Evolutionary conservation across 257 asterid species (phyloP).

Genomic region (Capsicum chinense): DNA sequence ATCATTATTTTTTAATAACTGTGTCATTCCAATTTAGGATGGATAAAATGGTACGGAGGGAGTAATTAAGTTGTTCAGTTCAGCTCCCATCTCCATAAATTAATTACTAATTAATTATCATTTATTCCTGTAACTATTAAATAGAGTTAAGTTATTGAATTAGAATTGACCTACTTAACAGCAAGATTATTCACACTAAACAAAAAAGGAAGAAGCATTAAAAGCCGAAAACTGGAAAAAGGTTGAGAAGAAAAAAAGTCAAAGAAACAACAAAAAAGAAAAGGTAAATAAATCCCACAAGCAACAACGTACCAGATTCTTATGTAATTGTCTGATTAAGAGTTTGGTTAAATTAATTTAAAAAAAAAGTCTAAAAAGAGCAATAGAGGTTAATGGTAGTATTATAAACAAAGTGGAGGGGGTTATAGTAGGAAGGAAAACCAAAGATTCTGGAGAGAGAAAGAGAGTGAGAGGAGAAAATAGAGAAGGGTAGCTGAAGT

Average conservation of each 20-base stretch:
- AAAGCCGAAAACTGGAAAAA: neutral
- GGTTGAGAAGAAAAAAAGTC: neutral
- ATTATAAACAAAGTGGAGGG: neutral
- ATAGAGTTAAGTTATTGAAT: constrained; percentile 33
- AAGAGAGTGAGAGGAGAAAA: neutral
- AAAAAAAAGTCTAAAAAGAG: constrained; percentile 6
- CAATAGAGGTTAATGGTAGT: constrained; percentile 23
- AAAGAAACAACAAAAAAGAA: constrained; percentile 27
- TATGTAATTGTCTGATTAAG: neutral
- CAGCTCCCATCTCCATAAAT: constrained; percentile 28
- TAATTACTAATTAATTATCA: neutral
- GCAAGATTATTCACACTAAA: too few species aligned
- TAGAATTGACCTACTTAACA: neutral
- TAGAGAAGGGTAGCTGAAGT: neutral
- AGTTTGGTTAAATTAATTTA: neutral
- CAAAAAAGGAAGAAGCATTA: neutral
- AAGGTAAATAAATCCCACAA: neutral
- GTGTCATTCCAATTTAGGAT: too few species aligned
- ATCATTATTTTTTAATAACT: too few species aligned
- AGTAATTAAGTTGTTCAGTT: constrained; percentile 28
- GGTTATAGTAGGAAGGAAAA: neutral
- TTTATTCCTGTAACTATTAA: neutral
- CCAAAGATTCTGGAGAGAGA: constrained; percentile 29
- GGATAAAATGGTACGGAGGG: too few species aligned
- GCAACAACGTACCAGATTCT: constrained; percentile 23